These are phyloP conservation scores for Stromatinia cepivora DNA, from an alignment of 2,329 filamentous ascomycete species.

Conservation along the genomic window DNA sequence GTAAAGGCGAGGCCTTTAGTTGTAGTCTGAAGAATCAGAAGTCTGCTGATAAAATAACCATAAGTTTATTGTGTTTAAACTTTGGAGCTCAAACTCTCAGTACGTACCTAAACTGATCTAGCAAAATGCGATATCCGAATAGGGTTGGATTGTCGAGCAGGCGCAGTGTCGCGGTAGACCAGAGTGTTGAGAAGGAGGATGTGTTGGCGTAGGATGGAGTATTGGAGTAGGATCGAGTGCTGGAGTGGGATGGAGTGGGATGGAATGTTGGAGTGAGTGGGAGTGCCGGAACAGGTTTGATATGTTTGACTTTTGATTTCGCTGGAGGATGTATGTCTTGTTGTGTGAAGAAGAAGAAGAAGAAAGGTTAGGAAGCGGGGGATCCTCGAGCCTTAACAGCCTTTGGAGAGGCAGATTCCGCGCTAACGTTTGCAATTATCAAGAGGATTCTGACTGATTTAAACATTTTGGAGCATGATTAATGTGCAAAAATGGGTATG, in stretches of 20 bases:
- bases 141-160: too few species aligned
- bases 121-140: neutral
- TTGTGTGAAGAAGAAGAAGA: neutral
- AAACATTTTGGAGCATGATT: neutral
- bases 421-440: neutral
- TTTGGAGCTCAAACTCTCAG: neutral
- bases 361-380: neutral
- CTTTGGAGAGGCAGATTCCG: neutral
- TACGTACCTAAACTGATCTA: neutral
- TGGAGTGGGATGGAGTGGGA: neutral
- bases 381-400: neutral
- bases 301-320: neutral
- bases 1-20: neutral
- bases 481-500: neutral
- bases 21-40: neutral
- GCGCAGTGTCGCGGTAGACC: too few species aligned
- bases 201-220: too few species aligned
- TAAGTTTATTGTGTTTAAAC: neutral
- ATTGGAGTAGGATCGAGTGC: neutral
- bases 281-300: neutral
- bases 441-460: neutral
- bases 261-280: neutral
- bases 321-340: neutral
- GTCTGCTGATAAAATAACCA: neutral
- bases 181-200: neutral